Base-by-base conservation (phyloP, 208 protist species). In the Leishmania gerbilli region DNA sequence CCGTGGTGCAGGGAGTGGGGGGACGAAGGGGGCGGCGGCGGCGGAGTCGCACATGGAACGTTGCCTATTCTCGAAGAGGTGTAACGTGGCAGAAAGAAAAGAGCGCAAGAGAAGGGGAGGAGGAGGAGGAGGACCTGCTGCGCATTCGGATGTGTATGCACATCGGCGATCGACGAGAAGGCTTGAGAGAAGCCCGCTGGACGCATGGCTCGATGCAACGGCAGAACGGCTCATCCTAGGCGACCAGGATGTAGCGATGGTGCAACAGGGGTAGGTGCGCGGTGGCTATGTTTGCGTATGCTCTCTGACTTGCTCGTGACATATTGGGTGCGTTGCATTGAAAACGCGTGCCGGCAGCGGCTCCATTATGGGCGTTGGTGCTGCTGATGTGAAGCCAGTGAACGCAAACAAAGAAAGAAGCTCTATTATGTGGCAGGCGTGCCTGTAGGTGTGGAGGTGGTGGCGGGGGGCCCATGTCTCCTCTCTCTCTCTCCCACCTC, bases 21-120 rank as follows among this genome's bases (percentile, higher is more conserved):
- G 42, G 51, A 49, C 72, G 42, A 27, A 17, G 74, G 53, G 74
- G 15, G 1, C 15, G 37, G 27, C 6, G 75, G 24, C 24, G 75
- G 60, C 42, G 58, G 37, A 24, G 75, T 34, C 3, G 55, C 75
- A 60, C 58, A 34, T 68, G 58, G 75, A 79, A 13, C 40, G 24
- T 53, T 51, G 5, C 17, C 72, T 74, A 79, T 85, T 81, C 82
- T 78, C 71, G 69, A 79, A 72, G 78, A 83, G 74, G 75, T 78
- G 80, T 83, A 88, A 82, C 79, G 74, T 55, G 77, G 65, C 75
- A 82, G 77, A 82, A 64, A 84, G 80, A 82, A 77, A 19, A n/a
- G 49, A 76, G 19, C 0, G 6, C 4, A 64, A 76, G 71, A 58
- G 8, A 31, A 27, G 45, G 45, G 40, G 27, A 55, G 21, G 42